These are phyloP conservation scores for Colletotrichum tofieldiae DNA, from an alignment of 2,329 filamentous ascomycete genomes.

Conservation along the genomic window DNA sequence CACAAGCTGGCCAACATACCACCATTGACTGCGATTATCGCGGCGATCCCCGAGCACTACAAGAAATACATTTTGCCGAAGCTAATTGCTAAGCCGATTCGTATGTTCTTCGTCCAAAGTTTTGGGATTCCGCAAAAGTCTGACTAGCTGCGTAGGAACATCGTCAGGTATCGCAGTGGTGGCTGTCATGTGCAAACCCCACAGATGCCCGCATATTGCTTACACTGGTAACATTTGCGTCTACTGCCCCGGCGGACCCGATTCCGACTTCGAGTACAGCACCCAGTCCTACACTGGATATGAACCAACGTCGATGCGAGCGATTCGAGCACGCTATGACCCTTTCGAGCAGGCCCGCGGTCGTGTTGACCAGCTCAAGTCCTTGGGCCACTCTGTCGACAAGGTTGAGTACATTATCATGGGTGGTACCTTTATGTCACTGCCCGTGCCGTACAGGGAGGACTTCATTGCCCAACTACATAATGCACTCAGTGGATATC, in stretches of 20 bases:
- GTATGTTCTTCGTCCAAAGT: constrained; percentile 61
- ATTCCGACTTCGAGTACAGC: constrained; percentile 99
- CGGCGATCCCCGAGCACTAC: constrained; percentile 98
- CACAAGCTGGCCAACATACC: constrained; percentile 91
- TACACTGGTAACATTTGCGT: constrained; percentile 99
- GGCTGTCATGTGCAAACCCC: constrained; percentile 99
- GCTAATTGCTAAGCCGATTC: constrained; percentile 95
- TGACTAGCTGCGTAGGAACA: constrained; percentile 71
- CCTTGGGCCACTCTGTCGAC: constrained; percentile 95
- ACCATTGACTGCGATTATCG: constrained; percentile 95
- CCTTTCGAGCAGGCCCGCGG: constrained; percentile 98
- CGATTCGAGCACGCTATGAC: constrained; percentile 96
- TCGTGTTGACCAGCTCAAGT: constrained; percentile 96
- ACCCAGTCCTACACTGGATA: constrained; percentile 99
- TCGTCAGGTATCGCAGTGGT: constrained; percentile 98
- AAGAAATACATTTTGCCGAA: constrained; percentile 99
- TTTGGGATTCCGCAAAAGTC: not conserved
- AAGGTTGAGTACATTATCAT: constrained; percentile 99
- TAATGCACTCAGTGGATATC: constrained; percentile 96
- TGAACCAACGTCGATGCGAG: constrained; percentile 98
- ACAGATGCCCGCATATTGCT: constrained; percentile 96
- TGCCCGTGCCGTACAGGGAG: constrained; percentile 90
- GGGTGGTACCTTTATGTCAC: constrained; percentile 99
- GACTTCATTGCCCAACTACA: constrained; percentile 96
- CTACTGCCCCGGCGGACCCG: constrained; percentile 96